Evolutionary conservation across 441 rosid species (phyloP).

Genomic region (Euphorbia schlechtendalii): DNA sequence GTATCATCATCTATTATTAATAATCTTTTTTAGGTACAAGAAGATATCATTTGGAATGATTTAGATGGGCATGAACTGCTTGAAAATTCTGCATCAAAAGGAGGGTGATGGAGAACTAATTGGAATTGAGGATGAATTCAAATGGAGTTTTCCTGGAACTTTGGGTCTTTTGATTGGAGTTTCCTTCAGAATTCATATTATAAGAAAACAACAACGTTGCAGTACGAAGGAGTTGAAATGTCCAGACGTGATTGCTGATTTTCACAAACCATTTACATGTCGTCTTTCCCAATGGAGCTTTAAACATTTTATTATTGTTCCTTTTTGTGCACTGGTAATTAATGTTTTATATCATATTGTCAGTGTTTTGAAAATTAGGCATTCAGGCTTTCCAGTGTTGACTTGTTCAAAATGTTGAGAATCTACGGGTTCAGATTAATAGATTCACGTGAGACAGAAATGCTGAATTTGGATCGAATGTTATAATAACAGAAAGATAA

Average conservation of each 20-base stretch:
- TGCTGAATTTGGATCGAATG: no score
- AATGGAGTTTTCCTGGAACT: constrained; percentile 36
- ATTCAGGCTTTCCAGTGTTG: no score
- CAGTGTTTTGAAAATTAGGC: no score
- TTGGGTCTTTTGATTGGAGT: constrained; percentile 1
- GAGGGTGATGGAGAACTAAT: constrained; percentile 32
- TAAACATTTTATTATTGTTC: constrained; percentile 34
- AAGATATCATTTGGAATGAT: constrained; percentile 60
- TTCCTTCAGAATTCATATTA: constrained; percentile 8
- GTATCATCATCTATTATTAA: no score
- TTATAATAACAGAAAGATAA: no score
- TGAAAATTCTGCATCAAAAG: constrained; percentile 36
- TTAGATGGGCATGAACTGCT: constrained; percentile 32
- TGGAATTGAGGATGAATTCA: constrained; percentile 48
- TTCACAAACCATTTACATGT: constrained; percentile 60
- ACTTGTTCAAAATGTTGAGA: no score
- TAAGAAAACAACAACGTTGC: not conserved
- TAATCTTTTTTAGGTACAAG: no score
- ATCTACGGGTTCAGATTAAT: no score
- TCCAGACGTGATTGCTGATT: constrained; percentile 51
- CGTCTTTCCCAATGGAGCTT: constrained; percentile 51
- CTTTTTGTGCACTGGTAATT: constrained; percentile 52
- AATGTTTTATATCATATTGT: no score
- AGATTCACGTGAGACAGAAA: no score
- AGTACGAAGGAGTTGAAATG: constrained; percentile 75